A percentile compares a stretch with the other conserved stretches of the same genome.
Conservation (phyloP, 257 asterid genomes). For the Parsonsia alboflavescens region DNA sequence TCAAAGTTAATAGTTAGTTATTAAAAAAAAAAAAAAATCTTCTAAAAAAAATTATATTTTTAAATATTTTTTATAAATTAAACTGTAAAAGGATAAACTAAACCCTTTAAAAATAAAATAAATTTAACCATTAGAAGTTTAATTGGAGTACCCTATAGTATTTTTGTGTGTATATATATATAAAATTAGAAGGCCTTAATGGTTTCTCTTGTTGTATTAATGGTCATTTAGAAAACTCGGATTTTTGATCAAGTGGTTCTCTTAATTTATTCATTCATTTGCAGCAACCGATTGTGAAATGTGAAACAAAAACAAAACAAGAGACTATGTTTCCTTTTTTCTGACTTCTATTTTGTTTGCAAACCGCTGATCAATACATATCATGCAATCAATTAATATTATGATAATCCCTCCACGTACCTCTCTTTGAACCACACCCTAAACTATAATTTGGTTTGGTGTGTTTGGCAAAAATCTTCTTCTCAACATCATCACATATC, state of each 20-base stretch:
- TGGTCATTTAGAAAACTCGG: background rate
- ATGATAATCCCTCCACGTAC: no score
- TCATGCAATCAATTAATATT: slow-evolving; percentile 3
- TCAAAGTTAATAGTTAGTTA: no score
- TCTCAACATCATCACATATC: background rate
- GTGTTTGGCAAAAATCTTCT: background rate
- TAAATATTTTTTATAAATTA: no score
- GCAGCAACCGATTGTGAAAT: background rate
- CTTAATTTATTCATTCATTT: background rate
- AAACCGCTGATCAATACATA: background rate
- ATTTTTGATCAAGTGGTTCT: background rate
- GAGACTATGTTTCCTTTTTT: background rate
- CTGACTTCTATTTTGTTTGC: slow-evolving; percentile 18
- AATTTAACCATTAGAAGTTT: no score
- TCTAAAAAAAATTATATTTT: no score
- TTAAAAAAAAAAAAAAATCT: no score
- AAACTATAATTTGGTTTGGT: slow-evolving; percentile 1
- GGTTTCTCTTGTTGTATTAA: background rate
- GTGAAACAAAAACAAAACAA: background rate
- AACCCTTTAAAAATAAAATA: no score
- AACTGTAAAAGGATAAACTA: no score
- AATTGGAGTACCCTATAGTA: no score
- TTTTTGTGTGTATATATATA: no score
- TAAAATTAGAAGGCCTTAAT: slow-evolving; percentile 1
- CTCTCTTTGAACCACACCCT: slow-evolving; percentile 1